A percentile compares a stretch with the other conserved stretches of the same genome.
Evolutionary conservation across 2,329 filamentous ascomycete genomes (phyloP).

Genomic region (Calycina marina): DNA sequence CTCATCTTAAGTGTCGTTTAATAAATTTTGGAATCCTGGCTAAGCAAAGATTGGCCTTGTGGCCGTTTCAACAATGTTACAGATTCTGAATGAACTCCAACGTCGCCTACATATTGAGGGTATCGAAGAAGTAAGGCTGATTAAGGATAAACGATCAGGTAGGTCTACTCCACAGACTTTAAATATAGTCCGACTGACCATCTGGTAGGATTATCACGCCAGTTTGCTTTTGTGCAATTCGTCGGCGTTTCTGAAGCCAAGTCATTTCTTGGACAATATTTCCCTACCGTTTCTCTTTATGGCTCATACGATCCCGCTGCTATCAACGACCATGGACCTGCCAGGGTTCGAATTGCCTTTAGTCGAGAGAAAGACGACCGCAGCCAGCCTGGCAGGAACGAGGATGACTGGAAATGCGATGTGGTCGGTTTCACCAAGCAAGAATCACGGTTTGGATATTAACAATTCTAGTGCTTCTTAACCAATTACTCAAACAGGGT

Average conservation of each 20-base stretch:
- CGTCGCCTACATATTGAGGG: conserved; percentile 34
- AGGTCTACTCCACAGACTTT: conserved; percentile 6
- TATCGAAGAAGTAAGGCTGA: conserved; percentile 41
- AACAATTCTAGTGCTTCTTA: conserved; percentile 31
- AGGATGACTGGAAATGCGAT: conserved; percentile 42
- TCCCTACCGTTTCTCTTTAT: conserved; percentile 34
- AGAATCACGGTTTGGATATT: no score
- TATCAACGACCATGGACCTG: conserved; percentile 27
- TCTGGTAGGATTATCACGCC: conserved; percentile 33
- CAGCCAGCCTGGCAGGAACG: conserved; percentile 27
- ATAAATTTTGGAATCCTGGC: conserved; percentile 22
- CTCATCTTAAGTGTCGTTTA: conserved; percentile 23
- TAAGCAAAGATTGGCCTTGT: conserved; percentile 23
- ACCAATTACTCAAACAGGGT: conserved; percentile 41
- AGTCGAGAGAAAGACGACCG: conserved; percentile 37
- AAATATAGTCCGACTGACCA: neutral
- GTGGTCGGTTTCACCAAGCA: conserved; percentile 25
- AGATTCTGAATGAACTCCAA: conserved; percentile 41
- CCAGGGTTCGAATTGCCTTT: conserved; percentile 29
- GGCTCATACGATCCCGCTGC: conserved; percentile 27
- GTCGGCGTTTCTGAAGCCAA: conserved; percentile 31
- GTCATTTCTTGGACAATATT: conserved; percentile 36
- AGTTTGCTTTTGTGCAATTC: conserved; percentile 42
- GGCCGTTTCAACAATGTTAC: conserved; percentile 23
- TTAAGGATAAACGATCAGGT: conserved; percentile 44